Evolutionary conservation across 306 rosid genomes (phyloP), one percentile per base, ranked within the genome.

Genomic region (Trifolium repens): DNA sequence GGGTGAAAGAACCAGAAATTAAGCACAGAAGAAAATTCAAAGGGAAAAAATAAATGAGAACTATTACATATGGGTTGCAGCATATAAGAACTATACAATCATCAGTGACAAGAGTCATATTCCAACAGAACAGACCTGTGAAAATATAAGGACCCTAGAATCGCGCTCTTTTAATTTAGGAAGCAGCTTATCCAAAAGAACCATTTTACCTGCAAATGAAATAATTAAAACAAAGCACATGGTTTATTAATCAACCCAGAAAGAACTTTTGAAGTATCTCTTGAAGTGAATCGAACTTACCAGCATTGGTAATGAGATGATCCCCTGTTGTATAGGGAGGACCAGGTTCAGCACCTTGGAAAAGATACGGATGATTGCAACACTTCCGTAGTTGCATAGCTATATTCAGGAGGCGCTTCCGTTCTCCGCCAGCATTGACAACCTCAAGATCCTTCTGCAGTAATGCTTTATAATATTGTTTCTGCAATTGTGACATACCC

Each of bases 311-410:
- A 72, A 91, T 88, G 42, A 94, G 97, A 88, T 94, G 99, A 9
- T 89, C 96, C 73, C 99, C 99, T 7, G 99, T 94, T 7, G 98
- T 92, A 81, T 92, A 94, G 4, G 99, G 99, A 69, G 99, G 99
- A 63, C 99, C 99, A 55, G 99, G 98, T 79, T 94, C 99, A 71
- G 99, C 99, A 79, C 99, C 99, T 85, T 94, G 99, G 79, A 94
- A 94, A 76, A 94, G 97, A 80, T 94, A 94, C 37, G 99, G 99
- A 76, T 94, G 99, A 77, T 94, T 94, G 77, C 99, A 94, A 79
- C 99, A 94, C 76, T 94, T 94, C 61, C 99, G 97, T 30, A 94
- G 89, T 86, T 94, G 99, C 99, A 94, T 94, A 67, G 99, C 99
- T 80, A 94, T 92, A 83, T 94, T 94, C 69, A 94, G 80, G 71